Evolutionary conservation across 805 yeast genomes (phyloP).

Genomic region (Candida sakaeoensis): DNA sequence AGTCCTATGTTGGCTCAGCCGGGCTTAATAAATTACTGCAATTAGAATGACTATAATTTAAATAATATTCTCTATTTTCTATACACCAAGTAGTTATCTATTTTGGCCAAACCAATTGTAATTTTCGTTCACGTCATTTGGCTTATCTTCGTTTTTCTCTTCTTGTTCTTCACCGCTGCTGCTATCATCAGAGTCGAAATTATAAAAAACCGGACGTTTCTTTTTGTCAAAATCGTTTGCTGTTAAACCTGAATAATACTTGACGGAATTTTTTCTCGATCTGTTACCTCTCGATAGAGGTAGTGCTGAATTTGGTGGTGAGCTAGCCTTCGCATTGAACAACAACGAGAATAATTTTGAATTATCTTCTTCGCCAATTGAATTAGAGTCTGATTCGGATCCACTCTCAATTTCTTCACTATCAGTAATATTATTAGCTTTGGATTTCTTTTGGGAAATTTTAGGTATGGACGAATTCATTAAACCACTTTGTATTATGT

Average conservation of each 20-base stretch:
- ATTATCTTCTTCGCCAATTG: slow-evolving; percentile 10
- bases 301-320: neutral
- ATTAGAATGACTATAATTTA: no score
- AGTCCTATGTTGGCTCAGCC: no score
- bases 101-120: slow-evolving; percentile 41
- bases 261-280: slow-evolving; percentile 26
- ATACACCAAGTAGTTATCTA: slow-evolving; percentile 11
- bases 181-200: slow-evolving; percentile 20
- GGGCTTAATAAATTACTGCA: no score
- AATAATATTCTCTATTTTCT: slow-evolving; percentile 3
- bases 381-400: slow-evolving; percentile 7
- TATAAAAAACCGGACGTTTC: slow-evolving; percentile 28
- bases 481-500: slow-evolving; percentile 10
- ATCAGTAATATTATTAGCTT: slow-evolving; percentile 1
- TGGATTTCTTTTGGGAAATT: slow-evolving; percentile 1
- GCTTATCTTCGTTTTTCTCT: slow-evolving; percentile 5
- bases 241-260: slow-evolving; percentile 24
- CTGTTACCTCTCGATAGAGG: slow-evolving; percentile 9
- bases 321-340: slow-evolving; percentile 7
- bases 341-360: slow-evolving; percentile 12
- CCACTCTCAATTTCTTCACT: slow-evolving; percentile 3
- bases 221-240: neutral
- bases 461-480: slow-evolving; percentile 8
- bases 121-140: slow-evolving; percentile 13
- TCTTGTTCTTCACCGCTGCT: slow-evolving; percentile 12